Percentiles rank a stretch among this genome's conserved stretches.
Conservation (phyloP, 2,329 filamentous ascomycete species). For the Tolypocladium amazonense region DNA sequence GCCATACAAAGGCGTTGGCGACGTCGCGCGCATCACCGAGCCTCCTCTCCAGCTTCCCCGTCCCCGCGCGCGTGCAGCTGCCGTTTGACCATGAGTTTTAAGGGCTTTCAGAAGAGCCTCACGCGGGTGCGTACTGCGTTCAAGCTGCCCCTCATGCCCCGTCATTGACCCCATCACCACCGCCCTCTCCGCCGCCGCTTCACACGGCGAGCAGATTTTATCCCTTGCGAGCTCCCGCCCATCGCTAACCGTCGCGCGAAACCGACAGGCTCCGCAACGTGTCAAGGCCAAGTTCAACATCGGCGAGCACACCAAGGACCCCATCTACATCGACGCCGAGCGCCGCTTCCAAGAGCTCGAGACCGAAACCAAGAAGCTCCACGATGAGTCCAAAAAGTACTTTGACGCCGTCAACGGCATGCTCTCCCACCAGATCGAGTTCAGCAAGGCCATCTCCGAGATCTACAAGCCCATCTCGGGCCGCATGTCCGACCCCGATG, state of each 20-base stretch:
- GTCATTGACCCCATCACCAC: neutral
- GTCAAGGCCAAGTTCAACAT: slow-evolving; percentile 91
- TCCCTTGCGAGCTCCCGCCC: neutral
- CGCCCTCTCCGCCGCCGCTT: neutral
- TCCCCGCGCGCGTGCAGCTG: neutral
- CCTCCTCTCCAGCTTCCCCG: neutral
- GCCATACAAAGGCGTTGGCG: neutral
- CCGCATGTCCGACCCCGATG: slow-evolving; percentile 84
- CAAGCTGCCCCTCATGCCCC: slow-evolving; percentile 19
- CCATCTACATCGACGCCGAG: slow-evolving; percentile 90
- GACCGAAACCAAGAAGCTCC: slow-evolving; percentile 88
- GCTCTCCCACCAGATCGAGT: slow-evolving; percentile 95
- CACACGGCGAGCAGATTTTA: neutral
- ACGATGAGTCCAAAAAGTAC: slow-evolving; percentile 96
- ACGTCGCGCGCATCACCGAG: neutral
- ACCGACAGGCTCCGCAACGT: slow-evolving; percentile 67
- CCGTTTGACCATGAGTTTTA: slow-evolving; percentile 71
- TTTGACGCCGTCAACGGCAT: slow-evolving; percentile 97
- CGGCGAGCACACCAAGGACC: slow-evolving; percentile 89
- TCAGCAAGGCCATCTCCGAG: slow-evolving; percentile 90
- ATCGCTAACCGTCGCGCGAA: neutral
- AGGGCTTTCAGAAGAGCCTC: slow-evolving; percentile 87
- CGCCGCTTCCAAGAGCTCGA: slow-evolving; percentile 90
- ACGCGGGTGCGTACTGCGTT: slow-evolving; percentile 58
- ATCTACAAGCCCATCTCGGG: slow-evolving; percentile 98